Conservation (phyloP, 2,329 filamentous ascomycete species). For the Xylariaceae sp. region DNA sequence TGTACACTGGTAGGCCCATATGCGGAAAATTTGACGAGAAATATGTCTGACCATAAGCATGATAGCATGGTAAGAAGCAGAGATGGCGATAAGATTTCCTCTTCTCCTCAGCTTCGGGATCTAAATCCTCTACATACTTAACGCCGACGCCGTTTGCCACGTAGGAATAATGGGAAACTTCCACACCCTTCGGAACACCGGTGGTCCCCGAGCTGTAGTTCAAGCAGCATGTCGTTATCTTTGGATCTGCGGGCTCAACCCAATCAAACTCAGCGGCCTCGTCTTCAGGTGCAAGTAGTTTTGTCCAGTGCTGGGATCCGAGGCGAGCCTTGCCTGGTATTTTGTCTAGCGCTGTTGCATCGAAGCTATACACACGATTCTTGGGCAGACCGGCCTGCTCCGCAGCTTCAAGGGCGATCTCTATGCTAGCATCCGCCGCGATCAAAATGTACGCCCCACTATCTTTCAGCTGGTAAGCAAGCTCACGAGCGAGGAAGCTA, state of each 20-base stretch:
- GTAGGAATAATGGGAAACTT: conserved; percentile 79
- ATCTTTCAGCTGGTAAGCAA: conserved; percentile 77
- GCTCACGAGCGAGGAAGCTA: conserved; percentile 70
- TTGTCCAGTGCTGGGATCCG: conserved; percentile 39
- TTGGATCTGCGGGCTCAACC: conserved; percentile 60
- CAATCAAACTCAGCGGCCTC: conserved; percentile 66
- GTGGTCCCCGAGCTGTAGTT: conserved; percentile 85
- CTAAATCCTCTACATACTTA: conserved; percentile 51
- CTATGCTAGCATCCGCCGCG: conserved; percentile 63
- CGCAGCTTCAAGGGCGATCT: conserved; percentile 71
- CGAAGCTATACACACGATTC: conserved; percentile 68
- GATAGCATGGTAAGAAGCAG: conserved; percentile 79
- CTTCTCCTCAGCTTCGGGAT: conserved; percentile 55
- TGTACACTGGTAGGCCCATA: conserved; percentile 69
- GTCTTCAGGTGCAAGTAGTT: conserved; percentile 34
- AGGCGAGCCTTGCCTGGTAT: conserved; percentile 33
- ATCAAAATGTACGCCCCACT: conserved; percentile 72
- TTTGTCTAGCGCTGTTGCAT: conserved; percentile 53
- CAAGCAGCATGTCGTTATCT: conserved; percentile 65
- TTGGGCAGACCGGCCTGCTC: conserved; percentile 59
- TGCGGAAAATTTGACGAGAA: conserved; percentile 66
- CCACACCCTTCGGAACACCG: conserved; percentile 82
- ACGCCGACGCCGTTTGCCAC: conserved; percentile 72
- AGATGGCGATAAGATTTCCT: conserved; percentile 52
- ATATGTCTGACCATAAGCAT: conserved; percentile 74